phyloP scores from a whole-genome alignment of 768 basidiomycete species.

The Termitomyces heimii region DNA sequence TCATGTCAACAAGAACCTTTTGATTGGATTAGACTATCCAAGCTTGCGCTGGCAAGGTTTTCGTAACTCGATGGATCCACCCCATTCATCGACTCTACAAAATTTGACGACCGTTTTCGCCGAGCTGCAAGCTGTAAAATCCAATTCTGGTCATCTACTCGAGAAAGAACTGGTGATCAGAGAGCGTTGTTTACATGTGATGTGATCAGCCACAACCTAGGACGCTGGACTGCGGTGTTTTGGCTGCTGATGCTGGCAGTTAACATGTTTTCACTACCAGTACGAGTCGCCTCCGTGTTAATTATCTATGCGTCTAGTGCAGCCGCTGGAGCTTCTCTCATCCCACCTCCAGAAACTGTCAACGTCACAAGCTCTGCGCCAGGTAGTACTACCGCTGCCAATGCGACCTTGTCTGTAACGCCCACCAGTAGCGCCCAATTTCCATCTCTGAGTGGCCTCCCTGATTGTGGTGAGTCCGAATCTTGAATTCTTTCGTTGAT shows the following conservation, averaged over 20 bases:
- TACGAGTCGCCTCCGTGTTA: not conserved
- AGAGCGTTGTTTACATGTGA: not conserved
- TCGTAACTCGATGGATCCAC: too few relatives aligned
- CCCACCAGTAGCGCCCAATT: slow-evolving; percentile 28
- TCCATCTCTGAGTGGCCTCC: slow-evolving; percentile 31
- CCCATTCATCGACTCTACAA: too few relatives aligned
- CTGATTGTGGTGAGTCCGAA: slow-evolving; percentile 29
- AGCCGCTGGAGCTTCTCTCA: slow-evolving; percentile 10
- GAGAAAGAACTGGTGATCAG: too few relatives aligned
- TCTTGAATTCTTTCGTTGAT: not conserved
- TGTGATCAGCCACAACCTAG: not conserved
- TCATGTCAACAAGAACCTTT: too few relatives aligned
- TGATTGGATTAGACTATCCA: too few relatives aligned
- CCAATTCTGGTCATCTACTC: too few relatives aligned
- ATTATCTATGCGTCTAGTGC: not conserved
- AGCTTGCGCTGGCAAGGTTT: too few relatives aligned
- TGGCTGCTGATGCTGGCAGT: not conserved
- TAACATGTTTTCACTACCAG: not conserved
- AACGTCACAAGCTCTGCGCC: slow-evolving; percentile 3
- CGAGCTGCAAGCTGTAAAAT: too few relatives aligned
- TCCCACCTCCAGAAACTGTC: slow-evolving; percentile 10
- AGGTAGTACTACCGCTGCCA: slow-evolving; percentile 9
- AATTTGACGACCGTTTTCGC: too few relatives aligned
- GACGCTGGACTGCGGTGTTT: not conserved
- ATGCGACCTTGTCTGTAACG: slow-evolving; percentile 15